Evolutionary conservation across 805 yeast species (phyloP).

Genomic region (Yamadazyma ubonensis): DNA sequence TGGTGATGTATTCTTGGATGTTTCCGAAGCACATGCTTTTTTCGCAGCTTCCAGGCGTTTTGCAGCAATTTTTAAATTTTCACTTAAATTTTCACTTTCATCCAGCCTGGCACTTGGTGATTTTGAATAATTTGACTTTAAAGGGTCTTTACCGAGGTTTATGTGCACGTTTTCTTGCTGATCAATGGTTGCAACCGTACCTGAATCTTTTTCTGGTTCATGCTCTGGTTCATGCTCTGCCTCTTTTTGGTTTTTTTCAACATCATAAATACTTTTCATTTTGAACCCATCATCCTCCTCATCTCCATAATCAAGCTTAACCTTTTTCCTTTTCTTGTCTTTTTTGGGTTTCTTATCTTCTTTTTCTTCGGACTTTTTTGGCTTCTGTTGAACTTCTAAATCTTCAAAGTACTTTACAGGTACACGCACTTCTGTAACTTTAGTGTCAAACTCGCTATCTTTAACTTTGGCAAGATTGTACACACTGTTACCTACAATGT

Average conservation of each 20-base stretch:
- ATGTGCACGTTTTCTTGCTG: too few relatives aligned
- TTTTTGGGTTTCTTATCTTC: background rate
- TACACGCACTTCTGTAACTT: conserved; percentile 41
- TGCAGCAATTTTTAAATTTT: background rate
- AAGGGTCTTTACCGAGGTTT: background rate
- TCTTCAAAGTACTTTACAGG: conserved; percentile 51
- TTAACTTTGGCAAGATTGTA: conserved; percentile 51
- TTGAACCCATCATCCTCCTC: conserved; percentile 37
- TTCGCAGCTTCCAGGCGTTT: background rate
- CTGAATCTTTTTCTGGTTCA: background rate
- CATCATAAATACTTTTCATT: conserved; percentile 46
- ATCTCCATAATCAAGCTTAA: conserved; percentile 36
- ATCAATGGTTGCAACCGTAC: too few relatives aligned
- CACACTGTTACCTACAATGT: conserved; percentile 54
- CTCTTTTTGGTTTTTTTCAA: conserved; percentile 2
- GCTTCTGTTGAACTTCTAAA: background rate
- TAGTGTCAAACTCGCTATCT: conserved; percentile 45
- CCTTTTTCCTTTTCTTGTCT: conserved; percentile 25
- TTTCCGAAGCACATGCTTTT: background rate
- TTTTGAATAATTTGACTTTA: background rate
- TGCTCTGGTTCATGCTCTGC: background rate
- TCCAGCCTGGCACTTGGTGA: background rate
- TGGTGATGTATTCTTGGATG: background rate
- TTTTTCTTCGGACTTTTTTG: background rate
- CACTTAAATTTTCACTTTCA: background rate